Percentiles rank a stretch among this genome's conserved stretches.
These are phyloP conservation scores for Lactarius deliciosus DNA, from an alignment of 768 basidiomycete genomes.

Conservation along the genomic window DNA sequence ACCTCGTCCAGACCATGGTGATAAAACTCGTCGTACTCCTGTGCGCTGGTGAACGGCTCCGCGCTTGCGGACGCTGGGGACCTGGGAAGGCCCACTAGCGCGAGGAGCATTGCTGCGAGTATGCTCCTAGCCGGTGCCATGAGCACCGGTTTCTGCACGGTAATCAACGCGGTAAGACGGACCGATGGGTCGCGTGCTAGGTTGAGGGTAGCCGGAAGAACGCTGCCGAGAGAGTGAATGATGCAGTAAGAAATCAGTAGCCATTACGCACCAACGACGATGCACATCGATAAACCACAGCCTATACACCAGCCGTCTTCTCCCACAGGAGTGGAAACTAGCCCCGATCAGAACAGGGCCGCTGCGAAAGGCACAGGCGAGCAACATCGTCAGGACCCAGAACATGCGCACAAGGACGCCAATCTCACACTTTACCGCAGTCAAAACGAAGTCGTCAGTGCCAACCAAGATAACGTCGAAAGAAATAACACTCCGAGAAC, in stretches of 20 bases:
- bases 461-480: background rate
- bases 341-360: too few species aligned
- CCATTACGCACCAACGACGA: too few species aligned
- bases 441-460: background rate
- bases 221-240: too few species aligned
- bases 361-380: too few species aligned
- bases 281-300: too few species aligned
- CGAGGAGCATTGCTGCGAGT: slow-evolving; percentile 36
- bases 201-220: too few species aligned
- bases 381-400: too few species aligned
- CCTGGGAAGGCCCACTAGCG: slow-evolving; percentile 37
- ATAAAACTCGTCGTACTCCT: slow-evolving; percentile 34
- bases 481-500: slow-evolving; percentile 60
- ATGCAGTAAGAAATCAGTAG: too few species aligned
- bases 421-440: slow-evolving; percentile 41
- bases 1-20: slow-evolving; percentile 62
- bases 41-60: slow-evolving; percentile 31
- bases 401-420: too few species aligned
- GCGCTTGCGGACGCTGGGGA: slow-evolving; percentile 35
- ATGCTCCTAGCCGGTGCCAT: slow-evolving; percentile 34
- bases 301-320: too few species aligned
- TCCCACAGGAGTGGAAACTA: too few species aligned
- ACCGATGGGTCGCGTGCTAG: slow-evolving; percentile 54
- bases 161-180: slow-evolving; percentile 54
- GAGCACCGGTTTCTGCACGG: slow-evolving; percentile 67